Base-by-base conservation (phyloP, 2,329 filamentous ascomycete species). In the Torrubiella hemipterigena region DNA sequence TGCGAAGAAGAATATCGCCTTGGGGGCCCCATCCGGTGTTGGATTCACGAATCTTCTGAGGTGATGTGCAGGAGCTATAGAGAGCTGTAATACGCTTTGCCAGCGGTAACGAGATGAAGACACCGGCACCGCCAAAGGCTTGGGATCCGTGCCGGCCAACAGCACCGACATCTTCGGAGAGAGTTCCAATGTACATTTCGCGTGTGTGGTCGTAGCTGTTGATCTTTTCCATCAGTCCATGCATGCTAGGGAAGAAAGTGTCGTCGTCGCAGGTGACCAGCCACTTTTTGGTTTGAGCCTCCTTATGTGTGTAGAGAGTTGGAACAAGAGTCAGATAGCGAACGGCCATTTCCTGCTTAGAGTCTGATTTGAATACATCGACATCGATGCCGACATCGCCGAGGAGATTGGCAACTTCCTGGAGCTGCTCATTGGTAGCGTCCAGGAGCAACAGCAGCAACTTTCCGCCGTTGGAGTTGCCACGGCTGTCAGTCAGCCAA, bases 251-350 rank as follows among this genome's bases (percentile, higher is more conserved):
- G 56, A 77, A 77, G 46, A 75, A 77, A 4, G 73, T 78, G 39
- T 78, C 73, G 41, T 78, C 73, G 40, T 78, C 73, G 45, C 73
- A 76, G 11, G 69, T 62, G 11, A 73, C 70, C 2, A 72, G 59
- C 73, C 73, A 78, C 41, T 69, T 72, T 49, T 65, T 69, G 18
- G 47, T 47, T 16, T 44, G 47, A 28, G 65, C 55, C 3, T 64
- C 63, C 3, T 55, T 56, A 40, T 73, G 67, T 31, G 63, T 61
- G 51, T 67, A 73, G 10, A 74, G 51, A 0, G 61, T 63, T 3
- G 69, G 67, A 3, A 71, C 60, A 3, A 74, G 57, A 1, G 63
- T 67, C 15, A 74, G 51, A 42, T 74, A 74, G 33, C 69, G 64
- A 26, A 71, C 65, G 4, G 69, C 69, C 69, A 73, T 74, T 41